A percentile compares a stretch with the other conserved stretches of the same genome.
Evolutionary conservation across 768 basidiomycete genomes (phyloP).

Genomic region (Podaxis rugospora): DNA sequence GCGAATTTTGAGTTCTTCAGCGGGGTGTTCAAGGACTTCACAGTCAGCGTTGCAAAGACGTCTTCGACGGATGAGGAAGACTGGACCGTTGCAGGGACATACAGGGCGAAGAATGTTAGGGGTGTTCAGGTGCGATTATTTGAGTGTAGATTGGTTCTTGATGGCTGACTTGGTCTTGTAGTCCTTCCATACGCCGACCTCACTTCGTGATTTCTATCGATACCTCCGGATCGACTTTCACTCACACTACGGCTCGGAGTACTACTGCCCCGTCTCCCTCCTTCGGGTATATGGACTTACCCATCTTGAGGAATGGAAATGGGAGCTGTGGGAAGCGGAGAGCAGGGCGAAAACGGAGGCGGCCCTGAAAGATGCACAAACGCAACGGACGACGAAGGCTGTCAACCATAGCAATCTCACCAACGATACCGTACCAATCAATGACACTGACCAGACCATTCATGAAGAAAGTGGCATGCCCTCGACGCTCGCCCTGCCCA

Average conservation of each 20-base stretch:
- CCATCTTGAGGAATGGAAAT: slow-evolving; percentile 94
- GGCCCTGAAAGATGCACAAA: slow-evolving; percentile 23
- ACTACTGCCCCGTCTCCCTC: slow-evolving; percentile 92
- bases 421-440: neutral
- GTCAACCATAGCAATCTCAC: neutral
- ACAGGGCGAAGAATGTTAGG: slow-evolving; percentile 83
- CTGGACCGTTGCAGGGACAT: slow-evolving; percentile 75
- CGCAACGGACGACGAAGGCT: neutral
- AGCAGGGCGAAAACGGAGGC: slow-evolving; percentile 46
- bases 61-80: slow-evolving; percentile 50
- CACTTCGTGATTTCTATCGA: slow-evolving; percentile 82
- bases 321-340: slow-evolving; percentile 79
- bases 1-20: slow-evolving; percentile 99
- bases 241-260: slow-evolving; percentile 91
- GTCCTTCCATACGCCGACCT: slow-evolving; percentile 76
- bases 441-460: neutral
- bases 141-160: neutral
- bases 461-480: neutral
- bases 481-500: neutral
- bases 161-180: slow-evolving; percentile 19
- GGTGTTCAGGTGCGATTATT: slow-evolving; percentile 76
- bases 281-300: slow-evolving; percentile 94
- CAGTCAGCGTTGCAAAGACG: slow-evolving; percentile 82
- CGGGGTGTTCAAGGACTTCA: slow-evolving; percentile 91
- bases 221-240: slow-evolving; percentile 93